Evolutionary conservation across 805 yeast genomes (phyloP).

Genomic region (Saccharomyces eubayanus): DNA sequence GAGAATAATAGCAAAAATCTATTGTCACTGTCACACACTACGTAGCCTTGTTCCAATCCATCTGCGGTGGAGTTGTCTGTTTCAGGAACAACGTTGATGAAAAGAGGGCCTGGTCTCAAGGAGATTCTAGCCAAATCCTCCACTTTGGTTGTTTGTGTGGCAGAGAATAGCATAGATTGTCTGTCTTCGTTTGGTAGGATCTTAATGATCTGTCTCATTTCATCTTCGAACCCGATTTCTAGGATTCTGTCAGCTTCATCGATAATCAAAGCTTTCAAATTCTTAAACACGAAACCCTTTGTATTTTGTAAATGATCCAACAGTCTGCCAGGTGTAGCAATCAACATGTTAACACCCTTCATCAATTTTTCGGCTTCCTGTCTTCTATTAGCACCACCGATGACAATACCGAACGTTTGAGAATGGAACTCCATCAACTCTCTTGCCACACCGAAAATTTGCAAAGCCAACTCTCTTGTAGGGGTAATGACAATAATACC

Average conservation of each 20-base stretch:
- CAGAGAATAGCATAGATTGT: constrained; percentile 97
- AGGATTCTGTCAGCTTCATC: constrained; percentile 98
- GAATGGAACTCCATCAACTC: constrained; percentile 85
- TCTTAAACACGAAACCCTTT: constrained; percentile 85
- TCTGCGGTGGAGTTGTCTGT: constrained; percentile 85
- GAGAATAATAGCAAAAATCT: constrained; percentile 85
- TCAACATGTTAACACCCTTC: constrained; percentile 87
- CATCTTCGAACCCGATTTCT: constrained; percentile 98
- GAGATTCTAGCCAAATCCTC: constrained; percentile 97
- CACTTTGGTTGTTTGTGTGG: constrained; percentile 97
- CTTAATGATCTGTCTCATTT: constrained; percentile 93
- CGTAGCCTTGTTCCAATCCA: constrained; percentile 97
- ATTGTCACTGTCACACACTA: constrained; percentile 93
- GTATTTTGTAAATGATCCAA: constrained; percentile 96
- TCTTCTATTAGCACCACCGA: constrained; percentile 97
- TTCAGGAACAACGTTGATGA: constrained; percentile 85
- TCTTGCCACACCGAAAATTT: constrained; percentile 95
- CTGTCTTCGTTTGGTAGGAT: constrained; percentile 88
- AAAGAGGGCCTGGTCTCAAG: constrained; percentile 83
- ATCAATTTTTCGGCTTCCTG: constrained; percentile 91
- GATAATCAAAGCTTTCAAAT: constrained; percentile 84
- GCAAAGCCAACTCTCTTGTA: constrained; percentile 94
- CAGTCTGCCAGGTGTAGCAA: constrained; percentile 97
- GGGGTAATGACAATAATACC: constrained; percentile 95
- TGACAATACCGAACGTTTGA: constrained; percentile 92